phyloP scores from a whole-genome alignment of 2,329 filamentous ascomycete species.

The Colletotrichum sublineola region DNA sequence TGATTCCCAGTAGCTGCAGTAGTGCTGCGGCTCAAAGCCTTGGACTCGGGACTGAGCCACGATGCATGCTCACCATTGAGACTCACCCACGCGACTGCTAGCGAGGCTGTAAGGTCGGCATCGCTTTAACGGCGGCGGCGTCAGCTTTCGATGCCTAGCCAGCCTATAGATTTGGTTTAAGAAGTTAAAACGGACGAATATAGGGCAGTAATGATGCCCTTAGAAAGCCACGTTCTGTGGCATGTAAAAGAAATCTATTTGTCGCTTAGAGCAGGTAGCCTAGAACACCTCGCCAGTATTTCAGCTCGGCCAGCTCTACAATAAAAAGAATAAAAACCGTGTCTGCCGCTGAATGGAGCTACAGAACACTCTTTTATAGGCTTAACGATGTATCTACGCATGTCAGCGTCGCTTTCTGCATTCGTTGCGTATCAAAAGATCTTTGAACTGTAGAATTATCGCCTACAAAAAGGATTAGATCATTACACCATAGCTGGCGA shows the following conservation, averaged over 20 bases:
- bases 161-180: not conserved
- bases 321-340: too few species aligned
- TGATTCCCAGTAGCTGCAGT: not conserved
- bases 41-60: accelerated
- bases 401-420: too few species aligned
- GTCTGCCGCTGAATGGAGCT: not conserved
- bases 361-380: not conserved
- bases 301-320: too few species aligned
- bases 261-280: too few species aligned
- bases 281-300: too few species aligned
- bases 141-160: too few species aligned
- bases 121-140: too few species aligned
- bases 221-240: too few species aligned
- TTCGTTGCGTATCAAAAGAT: accelerated
- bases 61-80: not conserved
- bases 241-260: too few species aligned
- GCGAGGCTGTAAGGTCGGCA: too few species aligned
- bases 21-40: not conserved
- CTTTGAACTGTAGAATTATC: not conserved
- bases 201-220: too few species aligned
- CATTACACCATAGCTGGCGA: not conserved
- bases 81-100: not conserved
- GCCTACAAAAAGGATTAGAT: not conserved
- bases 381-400: not conserved
- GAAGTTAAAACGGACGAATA: too few species aligned